These are phyloP conservation scores for Candida oleophila DNA, from an alignment of 805 yeast species.

Conservation along the genomic window DNA sequence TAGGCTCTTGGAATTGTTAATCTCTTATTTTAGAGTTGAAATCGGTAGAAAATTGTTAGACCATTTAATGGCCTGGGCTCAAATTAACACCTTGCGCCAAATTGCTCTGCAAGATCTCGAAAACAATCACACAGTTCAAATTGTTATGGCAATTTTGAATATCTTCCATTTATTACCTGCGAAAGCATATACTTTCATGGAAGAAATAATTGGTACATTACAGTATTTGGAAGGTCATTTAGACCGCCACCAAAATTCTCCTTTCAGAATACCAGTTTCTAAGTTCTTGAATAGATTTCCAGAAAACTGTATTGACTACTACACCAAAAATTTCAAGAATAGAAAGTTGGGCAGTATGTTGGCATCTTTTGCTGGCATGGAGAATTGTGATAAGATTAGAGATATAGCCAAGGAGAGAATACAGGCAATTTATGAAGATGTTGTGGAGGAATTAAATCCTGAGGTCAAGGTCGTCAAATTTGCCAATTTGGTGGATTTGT, in stretches of 20 bases:
- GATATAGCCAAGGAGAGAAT: constrained; percentile 54
- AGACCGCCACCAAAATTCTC: constrained; percentile 82
- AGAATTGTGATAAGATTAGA: constrained; percentile 57
- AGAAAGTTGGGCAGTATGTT: constrained; percentile 65
- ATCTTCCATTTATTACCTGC: constrained; percentile 91
- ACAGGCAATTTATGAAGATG: constrained; percentile 44
- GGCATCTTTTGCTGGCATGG: constrained; percentile 60
- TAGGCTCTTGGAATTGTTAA: constrained; percentile 76
- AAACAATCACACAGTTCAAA: constrained; percentile 77
- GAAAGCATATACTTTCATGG: constrained; percentile 88
- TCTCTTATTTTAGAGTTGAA: constrained; percentile 93
- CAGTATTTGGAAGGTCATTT: constrained; percentile 77
- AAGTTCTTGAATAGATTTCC: constrained; percentile 83
- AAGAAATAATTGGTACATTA: constrained; percentile 75
- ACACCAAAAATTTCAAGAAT: constrained; percentile 61
- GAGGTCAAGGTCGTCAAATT: constrained; percentile 62
- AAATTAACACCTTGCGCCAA: constrained; percentile 70
- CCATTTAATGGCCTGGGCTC: constrained; percentile 95
- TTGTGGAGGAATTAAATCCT: constrained; percentile 47
- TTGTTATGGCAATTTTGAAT: constrained; percentile 85
- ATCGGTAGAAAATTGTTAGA: constrained; percentile 91
- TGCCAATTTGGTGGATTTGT: constrained; percentile 70
- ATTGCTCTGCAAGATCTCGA: constrained; percentile 79
- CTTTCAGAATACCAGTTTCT: constrained; percentile 88
- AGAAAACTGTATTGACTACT: constrained; percentile 68